phyloP scores from a whole-genome alignment of 495 filamentous ascomycete genomes.

The Podospora didyma region DNA sequence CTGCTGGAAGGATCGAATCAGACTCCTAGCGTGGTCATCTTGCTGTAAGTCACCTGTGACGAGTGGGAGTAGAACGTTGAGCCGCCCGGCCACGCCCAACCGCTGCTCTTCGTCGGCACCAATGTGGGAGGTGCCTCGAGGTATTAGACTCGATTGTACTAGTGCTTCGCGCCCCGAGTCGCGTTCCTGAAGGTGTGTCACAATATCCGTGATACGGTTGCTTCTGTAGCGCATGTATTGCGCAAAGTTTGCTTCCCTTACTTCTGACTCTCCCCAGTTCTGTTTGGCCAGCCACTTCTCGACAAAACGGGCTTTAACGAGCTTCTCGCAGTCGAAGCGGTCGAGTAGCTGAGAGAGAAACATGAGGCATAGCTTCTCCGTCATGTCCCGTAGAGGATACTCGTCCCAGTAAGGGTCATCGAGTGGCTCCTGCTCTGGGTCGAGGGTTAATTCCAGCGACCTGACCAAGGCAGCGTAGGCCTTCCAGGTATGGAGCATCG shows the following conservation, averaged over 20 bases:
- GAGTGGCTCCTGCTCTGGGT: conserved; percentile 45
- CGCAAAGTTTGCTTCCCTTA: conserved; percentile 43
- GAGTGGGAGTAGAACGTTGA: conserved; percentile 33
- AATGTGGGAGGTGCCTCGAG: conserved; percentile 15
- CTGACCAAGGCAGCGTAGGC: conserved; percentile 50
- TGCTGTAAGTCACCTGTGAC: conserved; percentile 17
- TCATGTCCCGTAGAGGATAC: conserved; percentile 47
- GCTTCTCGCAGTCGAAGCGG: conserved; percentile 34
- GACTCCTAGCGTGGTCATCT: conserved; percentile 19
- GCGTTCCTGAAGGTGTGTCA: conserved; percentile 31
- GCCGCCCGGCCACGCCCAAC: conserved; percentile 10
- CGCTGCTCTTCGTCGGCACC: conserved; percentile 9
- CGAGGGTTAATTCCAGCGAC: conserved; percentile 47
- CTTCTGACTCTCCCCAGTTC: conserved; percentile 45
- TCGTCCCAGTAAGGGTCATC: conserved; percentile 48
- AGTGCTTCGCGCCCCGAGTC: conserved; percentile 38
- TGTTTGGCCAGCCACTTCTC: conserved; percentile 55
- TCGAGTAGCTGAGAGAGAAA: conserved; percentile 42
- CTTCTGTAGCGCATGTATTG: conserved; percentile 36
- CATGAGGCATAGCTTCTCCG: conserved; percentile 48
- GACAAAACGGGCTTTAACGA: conserved; percentile 48
- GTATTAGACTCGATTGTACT: conserved; percentile 35
- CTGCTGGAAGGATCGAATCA: conserved; percentile 40
- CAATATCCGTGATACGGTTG: conserved; percentile 45
- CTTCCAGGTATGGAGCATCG: conserved; percentile 35